A percentile compares a stretch with the other conserved stretches of the same genome.
These are phyloP conservation scores for Alternaria dauci DNA, from an alignment of 2,329 filamentous ascomycete species.

Conservation along the genomic window DNA sequence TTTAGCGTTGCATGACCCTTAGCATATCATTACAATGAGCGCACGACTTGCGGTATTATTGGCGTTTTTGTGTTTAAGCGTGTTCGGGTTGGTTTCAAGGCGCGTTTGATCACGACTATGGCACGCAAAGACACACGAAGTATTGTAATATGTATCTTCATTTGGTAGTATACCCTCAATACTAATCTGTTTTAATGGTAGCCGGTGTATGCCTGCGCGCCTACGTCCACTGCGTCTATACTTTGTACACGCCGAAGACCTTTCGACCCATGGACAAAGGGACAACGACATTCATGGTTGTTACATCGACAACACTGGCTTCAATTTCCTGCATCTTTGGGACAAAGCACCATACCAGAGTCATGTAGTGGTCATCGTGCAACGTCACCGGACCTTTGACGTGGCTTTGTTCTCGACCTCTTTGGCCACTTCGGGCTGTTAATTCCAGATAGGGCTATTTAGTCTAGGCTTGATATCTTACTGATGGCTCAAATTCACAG, in stretches of 20 bases:
- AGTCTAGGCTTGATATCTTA: not conserved
- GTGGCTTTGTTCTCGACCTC: conserved; percentile 14
- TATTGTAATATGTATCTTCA: conserved; percentile 16
- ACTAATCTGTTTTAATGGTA: conserved; percentile 10
- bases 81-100: conserved; percentile 1
- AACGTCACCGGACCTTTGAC: not conserved
- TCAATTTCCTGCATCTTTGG: not conserved
- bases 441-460: conserved; percentile 11
- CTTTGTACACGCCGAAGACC: not conserved
- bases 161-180: conserved; percentile 26
- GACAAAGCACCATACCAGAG: conserved; percentile 8
- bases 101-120: not conserved
- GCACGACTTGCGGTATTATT: conserved; percentile 8
- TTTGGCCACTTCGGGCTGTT: conserved; percentile 4
- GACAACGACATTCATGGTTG: not conserved
- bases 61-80: conserved; percentile 10
- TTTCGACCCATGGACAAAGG: not conserved
- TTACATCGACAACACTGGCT: not conserved
- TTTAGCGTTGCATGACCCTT: conserved; percentile 8
- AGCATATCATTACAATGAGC: conserved; percentile 15
- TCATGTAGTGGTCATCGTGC: not conserved
- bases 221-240: not conserved
- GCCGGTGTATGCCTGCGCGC: not conserved
- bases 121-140: not conserved
- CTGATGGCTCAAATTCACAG: not conserved